phyloP scores from a whole-genome alignment of 2,329 filamentous ascomycete species.

The Fusarium sp. region DNA sequence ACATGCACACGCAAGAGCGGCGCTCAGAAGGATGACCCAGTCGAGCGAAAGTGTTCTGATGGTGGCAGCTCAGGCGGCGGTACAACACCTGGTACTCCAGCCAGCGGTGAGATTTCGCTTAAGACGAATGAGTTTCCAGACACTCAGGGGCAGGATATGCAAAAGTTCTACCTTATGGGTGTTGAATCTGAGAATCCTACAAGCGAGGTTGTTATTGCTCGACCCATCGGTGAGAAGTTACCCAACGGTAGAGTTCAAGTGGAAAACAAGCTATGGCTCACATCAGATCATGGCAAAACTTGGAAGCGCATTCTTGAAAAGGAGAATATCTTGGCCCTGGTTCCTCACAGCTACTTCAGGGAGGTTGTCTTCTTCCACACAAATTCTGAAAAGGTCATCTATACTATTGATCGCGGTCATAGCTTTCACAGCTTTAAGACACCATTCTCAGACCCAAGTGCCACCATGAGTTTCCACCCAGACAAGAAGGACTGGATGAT shows the following conservation, averaged over 20 bases:
- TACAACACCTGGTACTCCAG: constrained; percentile 63
- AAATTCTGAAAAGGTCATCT: constrained; percentile 72
- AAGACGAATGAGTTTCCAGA: constrained; percentile 72
- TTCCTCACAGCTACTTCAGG: constrained; percentile 83
- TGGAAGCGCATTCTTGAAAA: constrained; percentile 80
- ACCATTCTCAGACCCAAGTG: constrained; percentile 63
- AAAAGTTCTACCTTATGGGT: constrained; percentile 83
- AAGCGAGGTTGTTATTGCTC: constrained; percentile 79
- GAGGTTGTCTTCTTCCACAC: constrained; percentile 92
- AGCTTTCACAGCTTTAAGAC: constrained; percentile 81
- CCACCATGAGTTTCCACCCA: constrained; percentile 82
- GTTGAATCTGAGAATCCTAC: constrained; percentile 71
- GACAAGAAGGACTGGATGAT: constrained; percentile 90
- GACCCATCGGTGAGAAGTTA: constrained; percentile 57
- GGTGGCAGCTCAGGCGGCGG: constrained; percentile 53
- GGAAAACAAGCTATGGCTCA: constrained; percentile 76
- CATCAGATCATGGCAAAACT: constrained; percentile 87
- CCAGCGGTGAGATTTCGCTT: constrained; percentile 75
- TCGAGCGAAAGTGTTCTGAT: constrained; percentile 83
- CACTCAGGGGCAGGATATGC: constrained; percentile 63
- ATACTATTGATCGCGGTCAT: constrained; percentile 83
- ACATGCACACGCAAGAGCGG: constrained; percentile 73
- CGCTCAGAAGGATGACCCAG: constrained; percentile 75
- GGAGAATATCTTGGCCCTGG: constrained; percentile 77
- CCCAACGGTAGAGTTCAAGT: constrained; percentile 49